Percentiles rank a stretch among this genome's conserved stretches.
Conservation (phyloP, 306 rosid genomes). For the Prinsepia uniflora region DNA sequence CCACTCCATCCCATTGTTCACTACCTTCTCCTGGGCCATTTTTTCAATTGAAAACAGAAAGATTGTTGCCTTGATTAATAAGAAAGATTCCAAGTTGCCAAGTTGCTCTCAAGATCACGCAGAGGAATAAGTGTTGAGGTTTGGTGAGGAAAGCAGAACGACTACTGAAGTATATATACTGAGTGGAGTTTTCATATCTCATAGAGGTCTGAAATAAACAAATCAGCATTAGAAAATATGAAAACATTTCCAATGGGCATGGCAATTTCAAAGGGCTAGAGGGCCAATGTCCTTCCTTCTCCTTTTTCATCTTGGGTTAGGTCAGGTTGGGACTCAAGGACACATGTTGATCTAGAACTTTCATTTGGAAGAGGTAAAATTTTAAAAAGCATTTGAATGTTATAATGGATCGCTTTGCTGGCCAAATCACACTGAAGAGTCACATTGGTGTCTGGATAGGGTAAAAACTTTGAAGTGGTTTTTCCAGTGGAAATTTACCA, state of each 20-base stretch:
- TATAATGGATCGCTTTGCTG: not conserved
- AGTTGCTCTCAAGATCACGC: not conserved
- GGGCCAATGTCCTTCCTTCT: not conserved
- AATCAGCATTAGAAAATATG: not conserved
- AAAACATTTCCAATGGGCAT: conserved; percentile 13
- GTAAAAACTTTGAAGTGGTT: not conserved
- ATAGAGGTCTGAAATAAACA: conserved; percentile 4
- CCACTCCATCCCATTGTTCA: conserved; percentile 46
- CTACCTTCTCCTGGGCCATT: conserved; percentile 36
- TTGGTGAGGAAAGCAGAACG: conserved; percentile 14
- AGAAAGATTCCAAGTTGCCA: not conserved
- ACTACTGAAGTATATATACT: conserved; percentile 30
- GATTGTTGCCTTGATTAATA: no score
- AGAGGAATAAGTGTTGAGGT: not conserved
- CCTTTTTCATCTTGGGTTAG: conserved; percentile 1
- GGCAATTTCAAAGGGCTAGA: conserved; percentile 9
- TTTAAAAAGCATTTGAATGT: no score
- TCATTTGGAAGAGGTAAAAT: not conserved
- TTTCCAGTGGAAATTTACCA: not conserved
- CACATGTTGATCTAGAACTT: not conserved
- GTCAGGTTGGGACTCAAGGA: conserved; percentile 14
- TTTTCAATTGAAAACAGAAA: not conserved
- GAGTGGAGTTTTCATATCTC: not conserved
- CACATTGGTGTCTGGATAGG: not conserved
- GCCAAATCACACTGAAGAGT: not conserved